Percentiles rank a stretch among this genome's conserved stretches.
phyloP scores from a whole-genome alignment of 306 rosid species.

The Sicyos edulis region DNA sequence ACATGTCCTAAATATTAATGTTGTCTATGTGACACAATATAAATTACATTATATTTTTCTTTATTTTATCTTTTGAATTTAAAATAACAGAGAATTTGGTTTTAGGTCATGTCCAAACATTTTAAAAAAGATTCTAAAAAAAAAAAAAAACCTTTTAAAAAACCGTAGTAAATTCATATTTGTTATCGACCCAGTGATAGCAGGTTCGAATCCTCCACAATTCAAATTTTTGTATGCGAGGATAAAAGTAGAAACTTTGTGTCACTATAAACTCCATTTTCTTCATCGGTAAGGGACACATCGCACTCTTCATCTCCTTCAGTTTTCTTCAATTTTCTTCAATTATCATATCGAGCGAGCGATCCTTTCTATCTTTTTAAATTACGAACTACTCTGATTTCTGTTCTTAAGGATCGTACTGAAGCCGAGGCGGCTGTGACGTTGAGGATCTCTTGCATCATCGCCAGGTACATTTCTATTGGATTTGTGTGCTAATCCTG shows the following conservation, averaged over 20 bases:
- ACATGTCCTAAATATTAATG: too few species aligned
- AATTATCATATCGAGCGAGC: background rate
- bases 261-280: background rate
- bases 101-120: too few species aligned
- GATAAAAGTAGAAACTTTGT: constrained; percentile 1
- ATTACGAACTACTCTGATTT: background rate
- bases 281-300: constrained; percentile 12
- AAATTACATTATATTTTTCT: too few species aligned
- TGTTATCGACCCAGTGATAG: too few species aligned
- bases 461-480: background rate
- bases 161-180: too few species aligned
- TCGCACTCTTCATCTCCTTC: background rate
- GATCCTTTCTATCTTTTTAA: too few species aligned
- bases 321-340: background rate
- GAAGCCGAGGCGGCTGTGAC: background rate
- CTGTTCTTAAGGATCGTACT: background rate
- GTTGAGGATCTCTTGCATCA: background rate
- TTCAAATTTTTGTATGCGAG: background rate
- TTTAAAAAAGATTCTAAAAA: too few species aligned
- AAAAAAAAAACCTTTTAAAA: too few species aligned
- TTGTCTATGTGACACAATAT: too few species aligned
- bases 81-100: too few species aligned
- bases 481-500: background rate
- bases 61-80: too few species aligned
- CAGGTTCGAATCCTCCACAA: too few species aligned